Conservation (phyloP, 306 rosid species). For the Quercus mongolica region DNA sequence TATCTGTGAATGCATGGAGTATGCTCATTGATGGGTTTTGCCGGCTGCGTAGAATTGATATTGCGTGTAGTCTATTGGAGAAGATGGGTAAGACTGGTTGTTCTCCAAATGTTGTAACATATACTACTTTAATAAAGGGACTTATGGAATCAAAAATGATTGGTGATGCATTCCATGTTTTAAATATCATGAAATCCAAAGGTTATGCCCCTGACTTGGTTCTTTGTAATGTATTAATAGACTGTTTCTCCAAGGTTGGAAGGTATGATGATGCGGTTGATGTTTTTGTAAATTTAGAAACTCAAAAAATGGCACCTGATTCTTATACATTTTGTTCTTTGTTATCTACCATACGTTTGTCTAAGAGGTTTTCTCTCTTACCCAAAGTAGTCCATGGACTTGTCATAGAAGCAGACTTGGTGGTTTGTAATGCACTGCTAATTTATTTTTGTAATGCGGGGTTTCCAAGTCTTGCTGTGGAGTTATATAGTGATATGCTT, state of each 20-base stretch:
- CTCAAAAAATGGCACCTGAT: slow-evolving; percentile 48
- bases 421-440: slow-evolving; percentile 55
- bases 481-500: slow-evolving; percentile 38
- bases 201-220: slow-evolving; percentile 45
- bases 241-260: slow-evolving; percentile 51
- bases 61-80: slow-evolving; percentile 34
- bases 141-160: slow-evolving; percentile 45
- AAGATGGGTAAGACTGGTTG: slow-evolving; percentile 42
- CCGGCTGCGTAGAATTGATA: slow-evolving; percentile 29
- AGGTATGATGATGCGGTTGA: slow-evolving; percentile 45
- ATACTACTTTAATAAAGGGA: slow-evolving; percentile 60
- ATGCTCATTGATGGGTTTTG: slow-evolving; percentile 44
- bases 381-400: slow-evolving; percentile 33
- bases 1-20: slow-evolving; percentile 41
- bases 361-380: slow-evolving; percentile 41
- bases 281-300: slow-evolving; percentile 28
- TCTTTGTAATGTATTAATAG: slow-evolving; percentile 58
- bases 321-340: slow-evolving; percentile 40
- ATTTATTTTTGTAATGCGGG: slow-evolving; percentile 40
- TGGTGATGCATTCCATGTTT: slow-evolving; percentile 37
- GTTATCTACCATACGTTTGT: slow-evolving; percentile 33
- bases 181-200: slow-evolving; percentile 32
- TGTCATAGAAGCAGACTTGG: slow-evolving; percentile 45
- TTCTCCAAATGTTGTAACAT: slow-evolving; percentile 49
- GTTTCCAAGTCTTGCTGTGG: slow-evolving; percentile 37